Conservation (phyloP, 148 eudicot genomes). For the Cornus suecica region DNA sequence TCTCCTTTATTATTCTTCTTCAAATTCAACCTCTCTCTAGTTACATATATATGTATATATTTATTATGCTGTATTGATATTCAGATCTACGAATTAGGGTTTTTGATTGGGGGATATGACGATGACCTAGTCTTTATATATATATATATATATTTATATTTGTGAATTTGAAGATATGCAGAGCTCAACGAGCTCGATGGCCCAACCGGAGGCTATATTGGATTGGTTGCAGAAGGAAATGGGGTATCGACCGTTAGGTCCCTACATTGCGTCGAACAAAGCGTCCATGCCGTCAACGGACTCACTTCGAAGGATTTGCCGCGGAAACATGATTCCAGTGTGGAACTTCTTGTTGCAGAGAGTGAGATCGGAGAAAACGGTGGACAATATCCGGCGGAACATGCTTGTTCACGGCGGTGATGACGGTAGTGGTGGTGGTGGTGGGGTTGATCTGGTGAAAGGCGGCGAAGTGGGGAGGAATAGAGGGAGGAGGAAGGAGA, state of each 20-base stretch:
- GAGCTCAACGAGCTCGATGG: conserved; percentile 52
- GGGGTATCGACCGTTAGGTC: conserved; percentile 77
- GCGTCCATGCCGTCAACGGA: conserved; percentile 57
- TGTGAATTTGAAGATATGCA: conserved; percentile 35
- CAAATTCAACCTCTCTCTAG: neutral
- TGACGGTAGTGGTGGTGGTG: conserved; percentile 15
- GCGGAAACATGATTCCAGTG: conserved; percentile 97
- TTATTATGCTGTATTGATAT: conserved; percentile 9
- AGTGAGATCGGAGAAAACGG: conserved; percentile 95
- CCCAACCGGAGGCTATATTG: conserved; percentile 75
- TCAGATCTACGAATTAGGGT: neutral
- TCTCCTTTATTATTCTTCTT: neutral
- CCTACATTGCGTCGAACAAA: conserved; percentile 44
- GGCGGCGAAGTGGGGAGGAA: conserved; percentile 21
- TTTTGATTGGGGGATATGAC: conserved; percentile 4
- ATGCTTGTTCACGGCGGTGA: conserved; percentile 62
- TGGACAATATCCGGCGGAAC: conserved; percentile 71
- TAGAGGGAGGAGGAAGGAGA: conserved; percentile 36
- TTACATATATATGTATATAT: neutral
- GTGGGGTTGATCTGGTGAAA: conserved; percentile 1
- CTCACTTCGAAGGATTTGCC: conserved; percentile 65
- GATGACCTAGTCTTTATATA: conserved; percentile 5
- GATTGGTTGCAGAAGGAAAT: conserved; percentile 93
- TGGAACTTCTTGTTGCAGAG: conserved; percentile 75
- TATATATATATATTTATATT: neutral